These are phyloP conservation scores for Lathyrus oleraceus DNA, from an alignment of 306 rosid genomes.

Conservation along the genomic window DNA sequence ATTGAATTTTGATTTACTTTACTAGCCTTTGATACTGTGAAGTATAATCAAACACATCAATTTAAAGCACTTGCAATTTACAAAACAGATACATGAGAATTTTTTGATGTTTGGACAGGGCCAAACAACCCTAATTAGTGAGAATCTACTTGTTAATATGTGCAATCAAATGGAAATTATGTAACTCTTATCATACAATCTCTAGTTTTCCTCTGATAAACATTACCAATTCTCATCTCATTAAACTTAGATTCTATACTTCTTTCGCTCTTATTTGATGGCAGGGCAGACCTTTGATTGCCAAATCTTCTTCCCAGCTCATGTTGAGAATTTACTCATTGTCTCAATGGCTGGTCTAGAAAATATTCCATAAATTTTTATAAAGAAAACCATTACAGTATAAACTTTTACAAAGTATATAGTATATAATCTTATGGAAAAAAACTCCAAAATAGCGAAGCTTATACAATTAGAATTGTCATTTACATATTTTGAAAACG, in stretches of 20 bases:
- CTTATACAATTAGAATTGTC: background rate
- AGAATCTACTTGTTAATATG: slow-evolving; percentile 6
- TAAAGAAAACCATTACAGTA: background rate
- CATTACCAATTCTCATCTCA: background rate
- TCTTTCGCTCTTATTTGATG: background rate
- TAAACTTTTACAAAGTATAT: background rate
- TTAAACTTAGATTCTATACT: slow-evolving; percentile 11
- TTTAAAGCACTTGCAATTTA: slow-evolving; percentile 6
- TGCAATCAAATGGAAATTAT: slow-evolving; percentile 20
- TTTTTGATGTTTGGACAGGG: background rate
- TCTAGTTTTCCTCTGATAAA: background rate
- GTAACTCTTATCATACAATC: background rate
- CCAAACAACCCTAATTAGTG: slow-evolving; percentile 8
- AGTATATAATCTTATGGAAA: background rate
- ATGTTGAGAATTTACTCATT: background rate
- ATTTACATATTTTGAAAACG: background rate
- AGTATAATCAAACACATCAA: slow-evolving; percentile 6
- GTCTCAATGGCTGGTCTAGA: background rate
- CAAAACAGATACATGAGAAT: slow-evolving; percentile 5
- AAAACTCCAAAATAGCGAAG: background rate
- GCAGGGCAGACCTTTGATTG: background rate
- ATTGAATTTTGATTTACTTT: background rate
- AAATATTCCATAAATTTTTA: background rate
- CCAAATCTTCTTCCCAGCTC: slow-evolving; percentile 1
- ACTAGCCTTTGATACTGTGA: background rate